phyloP scores from a whole-genome alignment of 2,329 filamentous ascomycete genomes.

The Aspergillus sergii region DNA sequence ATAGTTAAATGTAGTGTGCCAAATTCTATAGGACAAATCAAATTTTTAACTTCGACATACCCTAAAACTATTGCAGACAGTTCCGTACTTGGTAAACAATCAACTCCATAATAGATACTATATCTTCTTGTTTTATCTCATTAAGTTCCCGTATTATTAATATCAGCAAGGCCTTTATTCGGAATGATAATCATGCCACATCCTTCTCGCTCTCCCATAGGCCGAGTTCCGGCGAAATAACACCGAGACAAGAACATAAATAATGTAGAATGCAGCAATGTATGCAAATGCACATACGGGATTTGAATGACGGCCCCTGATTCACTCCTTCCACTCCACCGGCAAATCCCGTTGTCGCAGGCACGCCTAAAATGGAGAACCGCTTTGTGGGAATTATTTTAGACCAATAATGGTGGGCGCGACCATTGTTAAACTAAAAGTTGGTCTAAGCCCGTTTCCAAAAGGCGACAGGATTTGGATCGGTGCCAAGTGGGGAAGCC shows the following conservation, averaged over 20 bases:
- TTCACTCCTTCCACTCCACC: not conserved
- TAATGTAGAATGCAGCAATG: not conserved
- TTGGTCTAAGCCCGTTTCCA: not conserved
- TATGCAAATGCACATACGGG: not conserved
- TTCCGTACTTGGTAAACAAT: not conserved
- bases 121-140: not conserved
- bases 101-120: not conserved
- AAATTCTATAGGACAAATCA: not conserved
- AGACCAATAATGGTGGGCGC: not conserved
- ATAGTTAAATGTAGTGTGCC: not conserved
- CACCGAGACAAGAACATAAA: not conserved
- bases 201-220: not conserved
- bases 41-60: not conserved
- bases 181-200: not conserved
- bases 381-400: not conserved
- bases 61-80: not conserved
- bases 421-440: not conserved
- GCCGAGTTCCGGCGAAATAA: not conserved
- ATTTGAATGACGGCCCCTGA: not conserved
- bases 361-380: not conserved
- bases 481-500: constrained; percentile 1
- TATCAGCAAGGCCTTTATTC: not conserved
- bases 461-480: not conserved
- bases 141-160: not conserved
- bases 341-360: not conserved